A percentile compares a stretch with the other conserved stretches of the same genome.
phyloP scores from a whole-genome alignment of 306 rosid genomes.

The Trichosanthes truncata region DNA sequence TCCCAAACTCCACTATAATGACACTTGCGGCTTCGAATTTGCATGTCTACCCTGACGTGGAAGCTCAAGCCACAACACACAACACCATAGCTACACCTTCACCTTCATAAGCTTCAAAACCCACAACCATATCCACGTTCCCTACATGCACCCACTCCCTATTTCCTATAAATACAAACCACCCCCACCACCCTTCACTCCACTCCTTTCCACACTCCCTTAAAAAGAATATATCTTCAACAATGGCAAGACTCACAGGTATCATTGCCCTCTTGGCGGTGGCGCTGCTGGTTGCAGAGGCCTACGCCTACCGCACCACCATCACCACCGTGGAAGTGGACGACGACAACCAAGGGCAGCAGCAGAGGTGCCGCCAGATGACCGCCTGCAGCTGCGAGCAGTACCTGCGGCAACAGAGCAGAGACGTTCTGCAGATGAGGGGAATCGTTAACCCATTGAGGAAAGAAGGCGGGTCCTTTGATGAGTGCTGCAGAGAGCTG shows the following conservation, averaged over 20 bases:
- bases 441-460: background rate
- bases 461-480: background rate
- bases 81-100: too few relatives aligned
- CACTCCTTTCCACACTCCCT: background rate
- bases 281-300: background rate
- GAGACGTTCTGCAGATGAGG: background rate
- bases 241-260: background rate
- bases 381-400: background rate
- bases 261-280: background rate
- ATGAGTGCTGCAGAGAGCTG: background rate
- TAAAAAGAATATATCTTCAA: background rate
- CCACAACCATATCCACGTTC: background rate
- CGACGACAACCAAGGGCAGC: background rate
- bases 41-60: background rate
- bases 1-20: too few relatives aligned
- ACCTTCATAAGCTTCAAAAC: background rate
- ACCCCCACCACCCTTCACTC: background rate
- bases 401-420: background rate
- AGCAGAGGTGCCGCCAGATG: slow-evolving; percentile 3
- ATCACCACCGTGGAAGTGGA: slow-evolving; percentile 8
- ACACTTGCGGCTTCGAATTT: background rate
- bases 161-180: background rate
- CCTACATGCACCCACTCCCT: background rate
- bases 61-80: background rate
- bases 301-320: slow-evolving; percentile 11